These are phyloP conservation scores for Mortierella sp. DNA, from an alignment of 371 early-diverging fungal genomes.

Conservation along the genomic window DNA sequence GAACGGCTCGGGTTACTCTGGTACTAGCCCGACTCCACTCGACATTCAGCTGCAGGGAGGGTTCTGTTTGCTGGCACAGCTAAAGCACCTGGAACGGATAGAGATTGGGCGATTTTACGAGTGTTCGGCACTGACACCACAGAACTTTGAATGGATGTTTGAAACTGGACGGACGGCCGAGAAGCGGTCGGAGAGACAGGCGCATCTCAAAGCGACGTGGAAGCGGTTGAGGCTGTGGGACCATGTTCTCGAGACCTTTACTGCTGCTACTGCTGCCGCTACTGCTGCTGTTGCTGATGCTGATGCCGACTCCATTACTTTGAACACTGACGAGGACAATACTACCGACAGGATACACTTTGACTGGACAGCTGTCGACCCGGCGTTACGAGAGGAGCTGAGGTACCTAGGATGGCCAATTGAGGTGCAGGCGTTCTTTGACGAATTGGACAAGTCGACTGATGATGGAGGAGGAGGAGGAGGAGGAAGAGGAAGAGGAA, in stretches of 20 bases:
- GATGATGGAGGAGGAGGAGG: neutral
- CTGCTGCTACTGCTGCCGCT: no score
- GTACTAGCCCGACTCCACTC: neutral
- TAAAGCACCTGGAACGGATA: neutral
- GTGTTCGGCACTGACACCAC: neutral
- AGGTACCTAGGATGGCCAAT: neutral
- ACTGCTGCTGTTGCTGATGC: neutral
- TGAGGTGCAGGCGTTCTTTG: neutral
- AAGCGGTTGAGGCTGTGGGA: neutral
- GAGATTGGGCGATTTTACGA: neutral
- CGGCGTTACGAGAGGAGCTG: neutral
- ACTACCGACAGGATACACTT: neutral
- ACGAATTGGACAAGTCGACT: neutral
- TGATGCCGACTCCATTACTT: no score
- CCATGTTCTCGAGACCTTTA: neutral
- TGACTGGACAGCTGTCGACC: neutral
- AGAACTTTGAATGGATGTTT: neutral
- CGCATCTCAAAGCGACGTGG: neutral
- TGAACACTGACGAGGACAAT: neutral
- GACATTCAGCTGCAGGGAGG: neutral
- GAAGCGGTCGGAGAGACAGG: neutral
- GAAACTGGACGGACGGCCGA: neutral
- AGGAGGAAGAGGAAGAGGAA: neutral
- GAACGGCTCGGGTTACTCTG: neutral
- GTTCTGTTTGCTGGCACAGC: neutral